Evolutionary conservation across 768 basidiomycete genomes (phyloP).

Genomic region (Lyophyllum shimeji): DNA sequence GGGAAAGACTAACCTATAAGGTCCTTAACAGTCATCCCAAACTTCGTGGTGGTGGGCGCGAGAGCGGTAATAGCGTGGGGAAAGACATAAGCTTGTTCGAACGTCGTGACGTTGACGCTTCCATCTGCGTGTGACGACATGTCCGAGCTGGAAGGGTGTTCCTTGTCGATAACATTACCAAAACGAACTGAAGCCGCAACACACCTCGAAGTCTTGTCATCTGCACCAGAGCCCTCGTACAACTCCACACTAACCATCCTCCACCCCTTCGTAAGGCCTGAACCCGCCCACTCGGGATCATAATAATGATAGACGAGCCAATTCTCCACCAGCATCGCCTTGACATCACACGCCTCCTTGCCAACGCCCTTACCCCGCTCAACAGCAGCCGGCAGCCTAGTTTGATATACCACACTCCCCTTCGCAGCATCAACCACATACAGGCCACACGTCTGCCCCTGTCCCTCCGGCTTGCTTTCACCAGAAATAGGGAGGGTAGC

Average conservation of each 20-base stretch:
- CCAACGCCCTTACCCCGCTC: conserved; percentile 16
- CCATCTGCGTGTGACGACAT: conserved; percentile 49
- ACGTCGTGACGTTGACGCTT: conserved; percentile 50
- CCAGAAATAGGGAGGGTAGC: conserved; percentile 1
- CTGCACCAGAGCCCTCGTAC: conserved; percentile 72
- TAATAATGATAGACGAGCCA: conserved; percentile 92
- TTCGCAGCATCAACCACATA: conserved; percentile 81
- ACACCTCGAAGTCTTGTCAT: conserved; percentile 74
- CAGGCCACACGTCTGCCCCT: conserved; percentile 50
- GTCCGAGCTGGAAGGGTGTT: conserved; percentile 34
- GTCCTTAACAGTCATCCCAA: conserved; percentile 85
- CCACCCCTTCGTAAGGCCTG: conserved; percentile 60
- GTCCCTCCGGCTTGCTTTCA: conserved; percentile 5
- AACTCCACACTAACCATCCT: conserved; percentile 82
- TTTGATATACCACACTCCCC: conserved; percentile 73
- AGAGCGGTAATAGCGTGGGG: conserved; percentile 70
- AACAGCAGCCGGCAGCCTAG: conserved; percentile 44
- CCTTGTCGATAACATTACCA: background rate
- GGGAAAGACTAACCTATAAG: conserved; percentile 67
- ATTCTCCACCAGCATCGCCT: conserved; percentile 77
- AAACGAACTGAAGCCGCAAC: conserved; percentile 19
- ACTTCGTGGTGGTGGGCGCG: conserved; percentile 78
- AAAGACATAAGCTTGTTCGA: conserved; percentile 71
- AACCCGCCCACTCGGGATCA: conserved; percentile 50
- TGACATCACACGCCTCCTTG: conserved; percentile 54